These are phyloP conservation scores for Taphrina populina DNA, from an alignment of 1,139 yeast species.

Conservation along the genomic window DNA sequence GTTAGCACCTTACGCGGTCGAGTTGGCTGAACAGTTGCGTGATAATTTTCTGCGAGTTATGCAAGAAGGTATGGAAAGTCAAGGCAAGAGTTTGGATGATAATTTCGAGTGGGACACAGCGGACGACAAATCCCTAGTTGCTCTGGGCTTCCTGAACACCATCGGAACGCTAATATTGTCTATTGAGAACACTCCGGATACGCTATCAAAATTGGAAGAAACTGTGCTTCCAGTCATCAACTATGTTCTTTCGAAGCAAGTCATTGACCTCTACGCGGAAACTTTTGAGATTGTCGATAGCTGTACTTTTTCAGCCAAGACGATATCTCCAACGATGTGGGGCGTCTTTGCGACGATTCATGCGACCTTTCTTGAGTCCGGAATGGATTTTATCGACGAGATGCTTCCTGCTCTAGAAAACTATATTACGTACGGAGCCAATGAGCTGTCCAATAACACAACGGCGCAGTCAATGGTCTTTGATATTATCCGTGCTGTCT, in stretches of 20 bases:
- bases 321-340: slow-evolving; percentile 78
- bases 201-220: slow-evolving; percentile 67
- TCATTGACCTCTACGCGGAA: slow-evolving; percentile 56
- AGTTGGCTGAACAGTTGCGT: slow-evolving; percentile 72
- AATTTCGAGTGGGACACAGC: slow-evolving; percentile 51
- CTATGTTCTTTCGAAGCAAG: slow-evolving; percentile 59
- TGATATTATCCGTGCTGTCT: slow-evolving; percentile 46
- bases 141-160: slow-evolving; percentile 80
- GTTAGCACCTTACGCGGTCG: slow-evolving; percentile 89
- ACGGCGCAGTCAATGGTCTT: slow-evolving; percentile 46
- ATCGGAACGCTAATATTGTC: slow-evolving; percentile 83
- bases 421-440: slow-evolving; percentile 70
- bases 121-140: slow-evolving; percentile 83
- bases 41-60: slow-evolving; percentile 78
- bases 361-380: slow-evolving; percentile 54
- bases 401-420: slow-evolving; percentile 72
- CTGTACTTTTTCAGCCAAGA: slow-evolving; percentile 70
- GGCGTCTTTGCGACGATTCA: slow-evolving; percentile 59
- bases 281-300: slow-evolving; percentile 82
- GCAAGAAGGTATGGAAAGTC: slow-evolving; percentile 59
- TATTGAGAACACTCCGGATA: slow-evolving; percentile 74
- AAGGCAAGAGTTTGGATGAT: slow-evolving; percentile 42
- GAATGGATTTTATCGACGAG: slow-evolving; percentile 70
- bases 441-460: slow-evolving; percentile 49
- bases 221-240: slow-evolving; percentile 72